Evolutionary conservation across 805 yeast species (phyloP).

Genomic region (Cyberlindnera maritima): DNA sequence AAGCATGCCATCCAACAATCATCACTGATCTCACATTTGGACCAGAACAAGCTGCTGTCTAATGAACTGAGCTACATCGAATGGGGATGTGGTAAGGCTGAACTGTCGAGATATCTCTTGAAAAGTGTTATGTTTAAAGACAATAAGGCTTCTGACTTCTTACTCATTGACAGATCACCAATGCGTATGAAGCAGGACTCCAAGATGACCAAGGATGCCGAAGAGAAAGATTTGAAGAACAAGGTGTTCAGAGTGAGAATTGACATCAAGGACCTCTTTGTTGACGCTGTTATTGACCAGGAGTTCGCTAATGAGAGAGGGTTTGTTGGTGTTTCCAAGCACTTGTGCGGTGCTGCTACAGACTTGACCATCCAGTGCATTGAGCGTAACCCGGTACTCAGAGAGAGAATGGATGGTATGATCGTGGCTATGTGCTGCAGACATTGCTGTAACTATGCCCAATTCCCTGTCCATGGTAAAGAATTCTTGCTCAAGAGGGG

Average conservation of each 20-base stretch:
- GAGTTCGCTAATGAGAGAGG: slow-evolving; percentile 17
- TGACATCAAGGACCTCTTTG: slow-evolving; percentile 74
- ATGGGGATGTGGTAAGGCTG: slow-evolving; percentile 92
- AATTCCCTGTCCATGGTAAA: slow-evolving; percentile 38
- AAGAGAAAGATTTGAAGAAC: slow-evolving; percentile 21
- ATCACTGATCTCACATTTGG: slow-evolving; percentile 69
- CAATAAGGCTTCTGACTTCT: slow-evolving; percentile 33
- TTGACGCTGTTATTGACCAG: slow-evolving; percentile 42
- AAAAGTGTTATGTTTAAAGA: slow-evolving; percentile 28
- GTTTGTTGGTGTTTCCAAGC: slow-evolving; percentile 75
- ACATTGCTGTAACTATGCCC: slow-evolving; percentile 70
- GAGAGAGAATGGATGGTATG: slow-evolving; percentile 46
- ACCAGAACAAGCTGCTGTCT: slow-evolving; percentile 38
- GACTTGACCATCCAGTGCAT: slow-evolving; percentile 76
- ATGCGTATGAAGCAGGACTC: slow-evolving; percentile 77
- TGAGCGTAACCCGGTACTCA: slow-evolving; percentile 35
- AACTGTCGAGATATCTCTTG: slow-evolving; percentile 63
- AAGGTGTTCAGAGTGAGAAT: slow-evolving; percentile 53
- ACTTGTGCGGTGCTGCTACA: slow-evolving; percentile 92
- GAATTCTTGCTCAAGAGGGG: slow-evolving; percentile 21
- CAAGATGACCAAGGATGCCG: slow-evolving; percentile 57
- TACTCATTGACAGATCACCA: slow-evolving; percentile 73
- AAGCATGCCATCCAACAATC: slow-evolving; percentile 86
- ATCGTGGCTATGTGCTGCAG: slow-evolving; percentile 93
- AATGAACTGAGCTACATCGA: slow-evolving; percentile 49